Percentiles rank a stretch among this genome's conserved stretches.
Evolutionary conservation across 2,329 filamentous ascomycete genomes (phyloP).

Genomic region (Stagonosporopsis vannaccii): DNA sequence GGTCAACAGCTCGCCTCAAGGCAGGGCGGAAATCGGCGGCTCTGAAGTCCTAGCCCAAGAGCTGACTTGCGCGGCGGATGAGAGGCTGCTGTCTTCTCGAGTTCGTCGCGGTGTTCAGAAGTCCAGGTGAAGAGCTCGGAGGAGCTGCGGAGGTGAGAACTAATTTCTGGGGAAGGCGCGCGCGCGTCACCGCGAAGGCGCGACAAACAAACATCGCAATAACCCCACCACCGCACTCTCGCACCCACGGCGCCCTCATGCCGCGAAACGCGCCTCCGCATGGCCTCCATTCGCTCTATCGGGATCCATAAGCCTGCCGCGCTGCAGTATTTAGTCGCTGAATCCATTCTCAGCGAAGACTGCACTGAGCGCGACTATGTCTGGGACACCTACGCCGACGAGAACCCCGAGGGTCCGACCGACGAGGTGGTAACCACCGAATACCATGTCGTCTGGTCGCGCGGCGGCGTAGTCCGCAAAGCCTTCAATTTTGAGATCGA

Average conservation of each 20-base stretch:
- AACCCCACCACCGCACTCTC: slow-evolving; percentile 16
- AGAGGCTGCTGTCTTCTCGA: not conserved
- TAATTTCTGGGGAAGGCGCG: slow-evolving; percentile 20
- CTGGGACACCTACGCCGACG: slow-evolving; percentile 72
- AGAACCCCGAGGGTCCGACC: slow-evolving; percentile 59
- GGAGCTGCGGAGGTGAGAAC: slow-evolving; percentile 20
- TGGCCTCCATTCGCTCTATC: slow-evolving; percentile 91
- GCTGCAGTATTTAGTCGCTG: slow-evolving; percentile 81
- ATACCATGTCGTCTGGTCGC: slow-evolving; percentile 85
- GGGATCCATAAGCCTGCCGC: slow-evolving; percentile 89
- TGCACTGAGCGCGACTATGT: slow-evolving; percentile 71
- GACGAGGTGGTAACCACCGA: slow-evolving; percentile 83
- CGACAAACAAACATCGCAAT: slow-evolving; percentile 26
- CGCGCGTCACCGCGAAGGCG: slow-evolving; percentile 33
- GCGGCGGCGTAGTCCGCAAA: slow-evolving; percentile 83
- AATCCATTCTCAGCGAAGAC: slow-evolving; percentile 76
- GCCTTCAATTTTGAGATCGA: slow-evolving; percentile 87
- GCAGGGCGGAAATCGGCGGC: too few species aligned
- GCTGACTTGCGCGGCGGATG: not conserved
- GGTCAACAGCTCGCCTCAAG: not conserved
- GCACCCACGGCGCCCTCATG: slow-evolving; percentile 37
- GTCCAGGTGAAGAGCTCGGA: slow-evolving; percentile 21
- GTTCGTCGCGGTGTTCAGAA: not conserved
- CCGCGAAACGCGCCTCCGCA: slow-evolving; percentile 53
- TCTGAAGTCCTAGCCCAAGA: not conserved